Conservation (phyloP, 1,139 yeast genomes). For the Sugiyamaella japonica region DNA sequence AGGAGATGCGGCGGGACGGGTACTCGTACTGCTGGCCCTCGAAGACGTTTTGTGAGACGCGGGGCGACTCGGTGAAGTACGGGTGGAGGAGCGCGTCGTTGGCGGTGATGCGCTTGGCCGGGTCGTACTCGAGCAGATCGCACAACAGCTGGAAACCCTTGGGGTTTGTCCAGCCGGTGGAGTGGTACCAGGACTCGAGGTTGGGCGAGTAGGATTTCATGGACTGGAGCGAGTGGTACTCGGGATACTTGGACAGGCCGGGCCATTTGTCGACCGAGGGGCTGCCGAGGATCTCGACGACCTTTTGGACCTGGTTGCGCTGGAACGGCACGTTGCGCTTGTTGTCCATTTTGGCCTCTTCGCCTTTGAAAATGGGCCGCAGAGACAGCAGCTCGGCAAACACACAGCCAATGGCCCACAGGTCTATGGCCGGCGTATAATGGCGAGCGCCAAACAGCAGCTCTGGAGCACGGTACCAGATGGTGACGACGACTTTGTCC, state of each 20-base stretch:
- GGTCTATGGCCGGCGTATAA: conserved; percentile 90
- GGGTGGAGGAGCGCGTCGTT: conserved; percentile 70
- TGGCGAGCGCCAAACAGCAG: conserved; percentile 86
- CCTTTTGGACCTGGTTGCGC: conserved; percentile 85
- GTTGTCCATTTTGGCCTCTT: conserved; percentile 93
- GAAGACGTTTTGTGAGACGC: conserved; percentile 57
- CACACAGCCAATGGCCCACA: conserved; percentile 98
- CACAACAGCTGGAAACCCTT: conserved; percentile 66
- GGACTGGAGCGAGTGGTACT: conserved; percentile 64
- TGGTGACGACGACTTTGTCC: conserved; percentile 96
- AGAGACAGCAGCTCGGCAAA: conserved; percentile 86
- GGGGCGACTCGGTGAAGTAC: conserved; percentile 68
- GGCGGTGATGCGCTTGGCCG: conserved; percentile 75
- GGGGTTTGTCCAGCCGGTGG: conserved; percentile 71
- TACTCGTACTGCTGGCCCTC: conserved; percentile 41
- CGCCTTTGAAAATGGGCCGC: conserved; percentile 95
- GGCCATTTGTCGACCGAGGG: conserved; percentile 81
- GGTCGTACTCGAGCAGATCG: conserved; percentile 76
- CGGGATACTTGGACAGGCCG: conserved; percentile 76
- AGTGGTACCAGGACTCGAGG: conserved; percentile 78
- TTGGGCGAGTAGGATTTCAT: conserved; percentile 67
- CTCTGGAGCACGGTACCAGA: conserved; percentile 98
- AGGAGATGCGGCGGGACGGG: conserved; percentile 44
- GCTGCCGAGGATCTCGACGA: conserved; percentile 85
- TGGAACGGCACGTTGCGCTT: conserved; percentile 93